A percentile compares a stretch with the other conserved stretches of the same genome.
Conservation (phyloP, 345 rosid genomes). For the Gossypium australe region DNA sequence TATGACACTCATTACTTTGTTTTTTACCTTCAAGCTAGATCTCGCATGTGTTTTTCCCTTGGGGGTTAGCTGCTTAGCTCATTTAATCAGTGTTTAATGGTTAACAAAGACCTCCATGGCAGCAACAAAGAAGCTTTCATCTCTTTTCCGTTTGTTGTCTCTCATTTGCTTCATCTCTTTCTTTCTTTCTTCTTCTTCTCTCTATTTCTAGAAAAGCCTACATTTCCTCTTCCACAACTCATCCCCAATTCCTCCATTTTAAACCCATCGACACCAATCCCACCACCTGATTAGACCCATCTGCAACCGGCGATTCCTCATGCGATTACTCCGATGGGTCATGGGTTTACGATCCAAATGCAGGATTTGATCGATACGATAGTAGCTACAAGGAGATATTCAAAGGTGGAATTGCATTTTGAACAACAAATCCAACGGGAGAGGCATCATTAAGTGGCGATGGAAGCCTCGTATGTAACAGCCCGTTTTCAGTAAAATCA, state of each 20-base stretch:
- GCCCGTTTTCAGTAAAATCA: too few species aligned
- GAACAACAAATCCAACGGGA: conserved; percentile 57
- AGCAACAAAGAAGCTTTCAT: conserved; percentile 30
- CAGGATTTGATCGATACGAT: conserved; percentile 39
- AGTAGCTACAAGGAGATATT: conserved; percentile 76
- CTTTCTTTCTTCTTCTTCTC: conserved; percentile 35
- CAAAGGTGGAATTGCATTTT: conserved; percentile 93
- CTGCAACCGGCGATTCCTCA: background rate
- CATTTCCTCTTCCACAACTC: conserved; percentile 32
- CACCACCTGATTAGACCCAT: background rate
- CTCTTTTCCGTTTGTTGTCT: conserved; percentile 50
- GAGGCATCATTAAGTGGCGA: conserved; percentile 62
- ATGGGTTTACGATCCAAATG: conserved; percentile 62
- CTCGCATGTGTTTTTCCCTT: background rate
- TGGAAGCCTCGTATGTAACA: conserved; percentile 51
- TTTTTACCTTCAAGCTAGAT: background rate
- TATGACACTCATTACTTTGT: background rate
- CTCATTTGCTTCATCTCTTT: conserved; percentile 62
- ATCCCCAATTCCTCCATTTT: conserved; percentile 12
- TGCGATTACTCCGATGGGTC: conserved; percentile 72
- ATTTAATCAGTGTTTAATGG: background rate
- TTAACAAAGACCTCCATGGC: conserved; percentile 22
- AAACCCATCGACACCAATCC: background rate
- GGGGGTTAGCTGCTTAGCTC: background rate
- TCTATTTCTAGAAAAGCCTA: conserved; percentile 43